Conservation (phyloP, 1,139 yeast species). For the Candida sp. region DNA sequence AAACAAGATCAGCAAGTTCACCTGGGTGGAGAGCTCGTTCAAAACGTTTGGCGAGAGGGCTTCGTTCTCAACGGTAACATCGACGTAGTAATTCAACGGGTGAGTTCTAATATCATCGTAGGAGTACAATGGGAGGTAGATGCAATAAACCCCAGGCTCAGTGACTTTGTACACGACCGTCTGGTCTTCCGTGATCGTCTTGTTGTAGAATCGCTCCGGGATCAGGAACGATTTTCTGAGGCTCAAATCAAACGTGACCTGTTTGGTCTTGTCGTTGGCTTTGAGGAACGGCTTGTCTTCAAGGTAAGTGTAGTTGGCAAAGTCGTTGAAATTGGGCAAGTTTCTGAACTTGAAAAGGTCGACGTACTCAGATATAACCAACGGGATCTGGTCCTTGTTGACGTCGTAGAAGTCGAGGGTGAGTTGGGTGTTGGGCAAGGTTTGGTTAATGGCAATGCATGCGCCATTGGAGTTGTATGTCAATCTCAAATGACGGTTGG, state of each 20-base stretch:
- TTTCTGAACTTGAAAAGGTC: constrained; percentile 14
- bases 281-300: constrained; percentile 4
- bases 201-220: constrained; percentile 10
- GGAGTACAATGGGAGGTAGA: constrained; percentile 16
- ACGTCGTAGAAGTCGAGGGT: constrained; percentile 9
- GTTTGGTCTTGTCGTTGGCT: not conserved
- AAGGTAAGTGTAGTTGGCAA: constrained; percentile 16
- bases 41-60: constrained; percentile 9
- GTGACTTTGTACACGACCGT: constrained; percentile 8
- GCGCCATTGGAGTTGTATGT: constrained; percentile 15
- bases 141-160: constrained; percentile 16
- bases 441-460: constrained; percentile 14
- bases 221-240: constrained; percentile 3
- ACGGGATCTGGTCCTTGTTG: constrained; percentile 12
- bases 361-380: constrained; percentile 13
- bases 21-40: constrained; percentile 12
- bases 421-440: constrained; percentile 9
- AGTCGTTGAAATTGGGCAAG: constrained; percentile 17
- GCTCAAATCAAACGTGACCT: constrained; percentile 7
- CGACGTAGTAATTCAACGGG: constrained; percentile 11
- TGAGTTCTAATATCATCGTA: constrained; percentile 9
- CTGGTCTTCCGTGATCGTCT: constrained; percentile 7
- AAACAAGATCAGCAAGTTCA: constrained; percentile 10
- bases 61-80: constrained; percentile 13
- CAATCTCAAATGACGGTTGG: constrained; percentile 13